Conservation (phyloP, 1,284 basidiomycete species). For the Volvariella volvacea region DNA sequence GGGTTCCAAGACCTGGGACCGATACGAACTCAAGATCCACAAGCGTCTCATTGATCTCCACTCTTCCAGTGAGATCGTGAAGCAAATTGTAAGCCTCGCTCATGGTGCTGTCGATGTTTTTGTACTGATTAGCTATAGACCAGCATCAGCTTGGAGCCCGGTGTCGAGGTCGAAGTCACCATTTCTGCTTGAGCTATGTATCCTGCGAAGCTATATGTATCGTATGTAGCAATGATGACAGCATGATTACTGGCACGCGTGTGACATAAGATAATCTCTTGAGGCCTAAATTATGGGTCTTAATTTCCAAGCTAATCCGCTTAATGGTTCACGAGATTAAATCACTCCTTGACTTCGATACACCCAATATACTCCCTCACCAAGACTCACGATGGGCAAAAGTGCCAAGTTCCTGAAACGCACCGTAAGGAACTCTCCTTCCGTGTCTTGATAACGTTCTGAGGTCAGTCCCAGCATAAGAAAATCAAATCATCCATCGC, state of each 20-base stretch:
- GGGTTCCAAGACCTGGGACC: conserved; percentile 99
- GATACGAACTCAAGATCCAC: conserved; percentile 99
- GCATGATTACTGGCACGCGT: too few relatives aligned
- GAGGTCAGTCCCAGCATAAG: conserved; percentile 16
- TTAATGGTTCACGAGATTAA: too few relatives aligned
- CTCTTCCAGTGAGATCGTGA: conserved; percentile 98
- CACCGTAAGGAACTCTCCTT: conserved; percentile 22
- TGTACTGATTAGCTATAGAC: conserved; percentile 49
- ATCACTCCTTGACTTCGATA: too few relatives aligned
- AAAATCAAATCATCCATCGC: conserved; percentile 23
- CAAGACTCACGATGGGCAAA: conserved; percentile 31
- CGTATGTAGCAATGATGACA: too few relatives aligned
- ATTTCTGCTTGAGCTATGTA: conserved; percentile 59
- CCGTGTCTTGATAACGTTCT: background rate
- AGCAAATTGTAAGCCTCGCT: conserved; percentile 85
- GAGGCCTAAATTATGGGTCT: too few relatives aligned
- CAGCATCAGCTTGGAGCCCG: conserved; percentile 96
- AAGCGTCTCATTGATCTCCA: conserved; percentile 99
- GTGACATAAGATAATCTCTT: too few relatives aligned
- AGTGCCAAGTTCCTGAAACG: conserved; percentile 45
- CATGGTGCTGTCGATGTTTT: background rate
- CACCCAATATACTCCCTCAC: too few relatives aligned
- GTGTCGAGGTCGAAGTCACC: conserved; percentile 99
- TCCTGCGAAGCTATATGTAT: too few relatives aligned
- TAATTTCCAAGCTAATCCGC: too few relatives aligned